Percentiles rank a stretch among this genome's conserved stretches.
These are phyloP conservation scores for Thermochaetoides thermophila DNA, from an alignment of 495 filamentous ascomycete genomes.

Conservation along the genomic window DNA sequence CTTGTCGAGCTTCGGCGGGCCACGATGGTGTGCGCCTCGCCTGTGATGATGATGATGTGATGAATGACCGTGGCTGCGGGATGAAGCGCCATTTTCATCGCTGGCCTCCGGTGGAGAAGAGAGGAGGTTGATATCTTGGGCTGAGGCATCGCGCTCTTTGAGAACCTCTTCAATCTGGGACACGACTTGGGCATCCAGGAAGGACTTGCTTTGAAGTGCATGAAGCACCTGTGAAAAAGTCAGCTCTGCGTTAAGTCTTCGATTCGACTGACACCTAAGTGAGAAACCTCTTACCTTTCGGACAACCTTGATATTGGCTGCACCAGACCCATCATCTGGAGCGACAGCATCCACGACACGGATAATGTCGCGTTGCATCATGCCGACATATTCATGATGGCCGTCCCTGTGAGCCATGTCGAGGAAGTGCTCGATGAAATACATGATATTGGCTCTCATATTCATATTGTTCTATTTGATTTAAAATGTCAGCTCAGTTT, in stretches of 20 bases:
- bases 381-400: constrained; percentile 62
- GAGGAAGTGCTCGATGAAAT: constrained; percentile 90
- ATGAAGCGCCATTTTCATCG: constrained; percentile 12
- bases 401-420: constrained; percentile 67
- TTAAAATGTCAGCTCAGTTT: too few relatives aligned
- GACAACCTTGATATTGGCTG: constrained; percentile 88
- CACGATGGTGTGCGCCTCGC: constrained; percentile 11
- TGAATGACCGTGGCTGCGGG: background rate
- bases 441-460: constrained; percentile 95
- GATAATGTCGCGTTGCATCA: constrained; percentile 89
- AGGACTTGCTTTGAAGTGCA: constrained; percentile 48
- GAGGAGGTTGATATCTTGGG: constrained; percentile 21
- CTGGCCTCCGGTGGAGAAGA: constrained; percentile 20
- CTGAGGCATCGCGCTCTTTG: constrained; percentile 49
- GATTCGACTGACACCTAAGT: too few relatives aligned
- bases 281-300: constrained; percentile 41
- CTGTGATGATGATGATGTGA: constrained; percentile 3
- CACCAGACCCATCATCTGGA: constrained; percentile 75
- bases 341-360: constrained; percentile 79
- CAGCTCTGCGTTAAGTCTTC: background rate
- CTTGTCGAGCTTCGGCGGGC: constrained; percentile 46
- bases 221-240: constrained; percentile 40
- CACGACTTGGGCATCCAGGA: constrained; percentile 54
- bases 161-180: constrained; percentile 66
- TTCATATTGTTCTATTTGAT: constrained; percentile 71